These are phyloP conservation scores for Pleurotus eryngii DNA, from an alignment of 768 basidiomycete species.

Conservation along the genomic window DNA sequence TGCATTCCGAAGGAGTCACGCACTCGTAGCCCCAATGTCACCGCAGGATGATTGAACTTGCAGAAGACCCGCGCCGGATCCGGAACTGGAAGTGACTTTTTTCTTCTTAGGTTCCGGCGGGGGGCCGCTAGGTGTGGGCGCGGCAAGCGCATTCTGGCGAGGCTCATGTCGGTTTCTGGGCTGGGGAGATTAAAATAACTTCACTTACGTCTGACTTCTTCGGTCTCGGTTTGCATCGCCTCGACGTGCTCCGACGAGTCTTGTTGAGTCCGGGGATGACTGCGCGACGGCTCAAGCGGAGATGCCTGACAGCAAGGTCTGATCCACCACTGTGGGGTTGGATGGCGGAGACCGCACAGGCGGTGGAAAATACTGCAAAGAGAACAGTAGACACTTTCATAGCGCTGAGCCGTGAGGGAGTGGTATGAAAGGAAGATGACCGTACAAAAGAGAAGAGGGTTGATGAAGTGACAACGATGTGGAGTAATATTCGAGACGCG, in stretches of 20 bases:
- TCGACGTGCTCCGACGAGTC: neutral
- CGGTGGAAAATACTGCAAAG: constrained; percentile 33
- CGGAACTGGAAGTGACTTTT: neutral
- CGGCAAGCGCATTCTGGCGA: too few species aligned
- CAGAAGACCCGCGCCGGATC: neutral
- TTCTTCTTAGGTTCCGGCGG: neutral
- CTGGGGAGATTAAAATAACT: too few species aligned
- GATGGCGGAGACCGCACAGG: constrained; percentile 29
- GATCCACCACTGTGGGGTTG: constrained; percentile 22
- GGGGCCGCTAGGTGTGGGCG: neutral
- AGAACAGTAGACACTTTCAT: constrained; percentile 45
- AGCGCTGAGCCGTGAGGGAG: constrained; percentile 14
- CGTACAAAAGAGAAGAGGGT: constrained; percentile 10
- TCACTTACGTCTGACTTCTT: neutral
- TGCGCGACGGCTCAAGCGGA: constrained; percentile 30
- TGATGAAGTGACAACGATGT: constrained; percentile 8
- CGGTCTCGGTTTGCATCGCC: constrained; percentile 2
- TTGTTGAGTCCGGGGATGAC: neutral
- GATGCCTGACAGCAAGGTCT: constrained; percentile 31
- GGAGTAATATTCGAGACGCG: neutral
- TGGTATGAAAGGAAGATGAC: constrained; percentile 13
- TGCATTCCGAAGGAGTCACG: constrained; percentile 12
- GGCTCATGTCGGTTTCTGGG: too few species aligned
- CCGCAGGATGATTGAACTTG: constrained; percentile 42
- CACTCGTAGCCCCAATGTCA: constrained; percentile 47